phyloP scores from a whole-genome alignment of 306 rosid genomes.

The Medicago ruthenica region DNA sequence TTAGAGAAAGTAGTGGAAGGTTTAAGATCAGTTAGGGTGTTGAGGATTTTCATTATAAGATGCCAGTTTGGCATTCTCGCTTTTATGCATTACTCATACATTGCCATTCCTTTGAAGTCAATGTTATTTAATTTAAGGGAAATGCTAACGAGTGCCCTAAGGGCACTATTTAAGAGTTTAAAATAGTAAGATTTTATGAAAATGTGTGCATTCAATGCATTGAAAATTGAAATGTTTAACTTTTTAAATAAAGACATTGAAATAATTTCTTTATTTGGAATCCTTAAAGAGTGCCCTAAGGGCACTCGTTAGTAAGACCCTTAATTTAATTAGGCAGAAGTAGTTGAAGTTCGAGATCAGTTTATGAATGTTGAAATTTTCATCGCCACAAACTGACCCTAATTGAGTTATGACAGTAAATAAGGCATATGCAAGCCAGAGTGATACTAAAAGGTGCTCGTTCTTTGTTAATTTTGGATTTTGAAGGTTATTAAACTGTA shows the following conservation, averaged over 20 bases:
- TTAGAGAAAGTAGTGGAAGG: slow-evolving; percentile 22
- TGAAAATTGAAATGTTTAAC: no score
- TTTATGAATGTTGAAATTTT: slow-evolving; percentile 29
- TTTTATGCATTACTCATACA: not conserved
- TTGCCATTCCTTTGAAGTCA: not conserved
- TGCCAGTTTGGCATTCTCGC: slow-evolving; percentile 34
- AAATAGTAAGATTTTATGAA: no score
- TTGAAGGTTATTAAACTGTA: slow-evolving; percentile 21
- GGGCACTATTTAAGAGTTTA: no score
- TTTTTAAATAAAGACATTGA: no score
- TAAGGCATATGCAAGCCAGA: slow-evolving; percentile 21
- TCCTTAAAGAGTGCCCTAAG: no score
- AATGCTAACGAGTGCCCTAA: no score
- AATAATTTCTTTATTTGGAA: no score
- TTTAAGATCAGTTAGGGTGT: not conserved
- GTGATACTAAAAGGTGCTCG: slow-evolving; percentile 12
- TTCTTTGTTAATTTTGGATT: slow-evolving; percentile 18
- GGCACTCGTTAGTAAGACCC: no score
- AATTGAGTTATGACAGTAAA: slow-evolving; percentile 21
- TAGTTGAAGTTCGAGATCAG: slow-evolving; percentile 29
- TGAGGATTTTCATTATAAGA: not conserved
- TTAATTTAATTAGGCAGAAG: slow-evolving; percentile 9
- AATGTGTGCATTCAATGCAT: no score
- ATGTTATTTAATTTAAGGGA: no score
- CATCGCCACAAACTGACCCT: slow-evolving; percentile 15